Evolutionary conservation across 108 stramenopile genomes (phyloP).

Genomic region (Pseudonitzschia pungens): DNA sequence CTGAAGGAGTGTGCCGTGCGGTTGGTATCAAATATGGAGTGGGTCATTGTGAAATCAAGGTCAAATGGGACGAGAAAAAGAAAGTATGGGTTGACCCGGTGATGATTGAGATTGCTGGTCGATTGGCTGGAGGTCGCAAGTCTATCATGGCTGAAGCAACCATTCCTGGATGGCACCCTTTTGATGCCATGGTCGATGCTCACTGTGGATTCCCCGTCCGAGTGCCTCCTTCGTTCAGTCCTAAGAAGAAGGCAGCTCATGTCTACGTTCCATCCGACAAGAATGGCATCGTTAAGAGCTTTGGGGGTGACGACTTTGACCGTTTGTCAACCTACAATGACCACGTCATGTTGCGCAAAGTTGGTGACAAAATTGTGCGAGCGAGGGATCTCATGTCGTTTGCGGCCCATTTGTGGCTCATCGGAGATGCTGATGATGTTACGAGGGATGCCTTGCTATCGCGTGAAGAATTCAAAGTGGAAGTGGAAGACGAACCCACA

Average conservation of each 20-base stretch:
- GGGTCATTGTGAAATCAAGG: slow-evolving; percentile 52
- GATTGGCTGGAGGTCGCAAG: slow-evolving; percentile 61
- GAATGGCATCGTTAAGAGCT: slow-evolving; percentile 37
- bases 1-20: slow-evolving; percentile 57
- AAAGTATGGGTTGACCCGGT: slow-evolving; percentile 23
- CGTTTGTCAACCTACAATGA: slow-evolving; percentile 43
- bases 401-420: slow-evolving; percentile 38
- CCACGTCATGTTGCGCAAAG: slow-evolving; percentile 33
- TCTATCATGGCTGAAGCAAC: slow-evolving; percentile 57
- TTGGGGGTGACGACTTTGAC: slow-evolving; percentile 44
- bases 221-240: slow-evolving; percentile 49
- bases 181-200: slow-evolving; percentile 58
- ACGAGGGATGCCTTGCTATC: slow-evolving; percentile 19
- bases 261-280: slow-evolving; percentile 48
- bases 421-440: slow-evolving; percentile 23
- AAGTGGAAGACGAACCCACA: slow-evolving; percentile 4
- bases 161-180: slow-evolving; percentile 48
- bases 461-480: background rate
- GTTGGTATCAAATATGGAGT: slow-evolving; percentile 63
- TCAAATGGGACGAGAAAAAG: background rate
- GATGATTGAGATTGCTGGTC: slow-evolving; percentile 58
- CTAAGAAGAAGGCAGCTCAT: slow-evolving; percentile 37
- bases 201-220: slow-evolving; percentile 57
- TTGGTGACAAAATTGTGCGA: slow-evolving; percentile 42
- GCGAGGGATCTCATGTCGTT: slow-evolving; percentile 28